Conservation (phyloP, 2,329 filamentous ascomycete genomes). For the Xylariaceae sp. region DNA sequence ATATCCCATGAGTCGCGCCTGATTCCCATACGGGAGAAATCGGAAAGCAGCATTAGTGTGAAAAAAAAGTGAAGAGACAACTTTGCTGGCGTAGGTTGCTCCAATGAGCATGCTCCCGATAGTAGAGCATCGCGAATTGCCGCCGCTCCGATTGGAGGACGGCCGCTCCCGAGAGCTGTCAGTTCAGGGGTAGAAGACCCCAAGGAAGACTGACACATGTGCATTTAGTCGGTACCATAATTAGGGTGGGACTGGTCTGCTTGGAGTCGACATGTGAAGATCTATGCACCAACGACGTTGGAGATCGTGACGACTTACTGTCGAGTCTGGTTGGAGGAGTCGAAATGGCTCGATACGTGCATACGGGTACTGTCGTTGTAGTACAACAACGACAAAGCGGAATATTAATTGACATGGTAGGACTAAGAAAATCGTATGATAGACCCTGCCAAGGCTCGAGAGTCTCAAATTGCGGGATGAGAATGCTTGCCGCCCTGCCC, state of each 20-base stretch:
- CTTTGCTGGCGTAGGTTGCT: too few relatives aligned
- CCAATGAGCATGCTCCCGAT: too few relatives aligned
- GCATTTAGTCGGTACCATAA: slow-evolving; percentile 8
- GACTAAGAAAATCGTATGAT: slow-evolving; percentile 18
- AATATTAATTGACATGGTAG: slow-evolving; percentile 9
- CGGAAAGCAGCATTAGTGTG: too few relatives aligned
- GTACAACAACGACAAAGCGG: slow-evolving; percentile 8
- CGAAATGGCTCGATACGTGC: slow-evolving; percentile 18
- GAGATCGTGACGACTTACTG: slow-evolving; percentile 2
- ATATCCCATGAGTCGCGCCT: too few relatives aligned
- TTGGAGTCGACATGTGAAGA: neutral
- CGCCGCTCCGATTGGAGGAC: slow-evolving; percentile 9
- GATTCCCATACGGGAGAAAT: too few relatives aligned
- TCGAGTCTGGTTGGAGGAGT: slow-evolving; percentile 6
- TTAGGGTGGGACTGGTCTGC: slow-evolving; percentile 5
- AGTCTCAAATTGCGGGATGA: slow-evolving; percentile 6
- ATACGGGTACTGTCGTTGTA: slow-evolving; percentile 10
- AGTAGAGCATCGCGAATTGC: neutral
- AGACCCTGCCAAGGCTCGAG: neutral
- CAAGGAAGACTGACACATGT: neutral
- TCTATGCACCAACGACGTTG: neutral
- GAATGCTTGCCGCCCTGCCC: neutral
- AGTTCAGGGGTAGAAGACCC: too few relatives aligned
- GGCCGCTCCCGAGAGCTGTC: slow-evolving; percentile 12
- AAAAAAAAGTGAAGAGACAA: too few relatives aligned